Base-by-base conservation (phyloP, 2,329 filamentous ascomycete genomes). In the Trichoderma polysporum region DNA sequence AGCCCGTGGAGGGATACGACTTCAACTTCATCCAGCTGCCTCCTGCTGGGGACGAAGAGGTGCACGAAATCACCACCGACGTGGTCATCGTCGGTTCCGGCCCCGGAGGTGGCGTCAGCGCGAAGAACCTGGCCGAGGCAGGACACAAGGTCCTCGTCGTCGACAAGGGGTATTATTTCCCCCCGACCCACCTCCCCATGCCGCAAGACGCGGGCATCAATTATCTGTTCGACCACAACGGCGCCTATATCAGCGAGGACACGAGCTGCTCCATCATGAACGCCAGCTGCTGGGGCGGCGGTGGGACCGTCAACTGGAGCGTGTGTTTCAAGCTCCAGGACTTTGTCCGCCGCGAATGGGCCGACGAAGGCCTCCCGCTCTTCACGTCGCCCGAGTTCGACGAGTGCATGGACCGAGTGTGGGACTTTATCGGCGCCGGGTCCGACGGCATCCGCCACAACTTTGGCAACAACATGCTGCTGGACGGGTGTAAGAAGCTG, bases 281-380 rank as follows among this genome's bases (percentile, higher is more conserved):
- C 0, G 94, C 91, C 1, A 86, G 87, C 66, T 86, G 86, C 35
- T 97, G 91, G 87, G 94, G 94, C 33, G 94, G 94, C 49, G 94
- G 94, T 65, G 93, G 93, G 6, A 93, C 92, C 0, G 79, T 97
- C 72, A 97, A 97, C 78, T 97, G 93, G 93, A 91, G 84, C 73
- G 86, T 86, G 9, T 81, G 81, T 59, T 79, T 89, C 60, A 82
- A 84, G 71, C 91, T 92, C 0, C 92, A 94, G 74, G 88, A 86
- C 29, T 91, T 84, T 70, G 91, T 97, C 1, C 87, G 93, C 3
- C 82, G 87, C 71, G 92, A 97, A 78, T 97, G 94, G 94, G 89
- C 91, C 0, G 81, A 86, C 59, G 73, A 79, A 17, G 88, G 89
- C 0, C 80, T 97, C 27, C 84, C 86, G 0, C 90, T 97, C 72